Conservation (phyloP, 2,329 filamentous ascomycete species). For the Ascochyta fabae region DNA sequence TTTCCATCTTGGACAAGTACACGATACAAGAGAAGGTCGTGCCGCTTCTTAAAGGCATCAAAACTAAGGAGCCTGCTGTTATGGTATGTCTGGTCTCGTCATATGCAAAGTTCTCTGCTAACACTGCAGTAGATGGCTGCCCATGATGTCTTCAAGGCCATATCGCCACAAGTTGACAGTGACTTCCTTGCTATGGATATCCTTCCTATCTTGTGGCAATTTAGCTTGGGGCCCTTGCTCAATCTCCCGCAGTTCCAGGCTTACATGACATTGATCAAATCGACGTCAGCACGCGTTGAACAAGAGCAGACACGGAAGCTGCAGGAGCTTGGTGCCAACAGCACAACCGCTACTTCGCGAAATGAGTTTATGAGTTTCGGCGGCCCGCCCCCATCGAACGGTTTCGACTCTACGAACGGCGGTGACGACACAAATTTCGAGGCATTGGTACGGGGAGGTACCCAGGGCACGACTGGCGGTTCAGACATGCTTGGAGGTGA, state of each 20-base stretch:
- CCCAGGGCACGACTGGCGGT: constrained; percentile 45
- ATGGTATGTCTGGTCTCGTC: constrained; percentile 63
- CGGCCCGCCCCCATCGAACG: constrained; percentile 60
- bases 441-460: constrained; percentile 80
- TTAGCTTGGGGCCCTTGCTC: constrained; percentile 87
- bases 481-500: constrained; percentile 52
- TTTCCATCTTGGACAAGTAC: constrained; percentile 91
- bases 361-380: constrained; percentile 76
- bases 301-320: constrained; percentile 88
- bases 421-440: constrained; percentile 81
- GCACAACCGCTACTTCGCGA: constrained; percentile 59
- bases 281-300: constrained; percentile 79
- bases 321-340: constrained; percentile 75
- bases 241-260: constrained; percentile 83
- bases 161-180: constrained; percentile 80
- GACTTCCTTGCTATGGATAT: constrained; percentile 94
- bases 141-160: constrained; percentile 80
- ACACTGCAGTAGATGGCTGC: constrained; percentile 69
- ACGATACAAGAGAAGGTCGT: constrained; percentile 98
- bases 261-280: constrained; percentile 90
- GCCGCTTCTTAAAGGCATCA: constrained; percentile 87
- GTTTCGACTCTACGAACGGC: constrained; percentile 61
- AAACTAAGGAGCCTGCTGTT: constrained; percentile 96
- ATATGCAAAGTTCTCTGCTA: not conserved
- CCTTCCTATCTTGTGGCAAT: constrained; percentile 86